A percentile compares a stretch with the other conserved stretches of the same genome.
Evolutionary conservation across 305 asterid genomes (phyloP).

Genomic region (Vinca major): DNA sequence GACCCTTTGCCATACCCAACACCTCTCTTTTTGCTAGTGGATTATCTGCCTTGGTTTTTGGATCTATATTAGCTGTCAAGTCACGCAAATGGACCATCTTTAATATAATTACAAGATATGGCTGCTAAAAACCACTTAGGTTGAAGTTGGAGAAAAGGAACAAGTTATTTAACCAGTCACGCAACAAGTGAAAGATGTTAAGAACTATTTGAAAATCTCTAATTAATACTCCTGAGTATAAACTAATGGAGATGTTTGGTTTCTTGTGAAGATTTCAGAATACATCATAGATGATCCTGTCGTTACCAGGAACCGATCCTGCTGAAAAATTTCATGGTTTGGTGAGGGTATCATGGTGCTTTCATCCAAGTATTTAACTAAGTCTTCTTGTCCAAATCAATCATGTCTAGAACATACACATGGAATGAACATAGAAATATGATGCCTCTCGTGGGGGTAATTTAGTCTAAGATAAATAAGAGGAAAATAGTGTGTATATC

Average conservation of each 20-base stretch:
- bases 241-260: no score
- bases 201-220: neutral
- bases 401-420: no score
- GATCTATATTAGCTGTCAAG: neutral
- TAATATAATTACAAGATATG: neutral
- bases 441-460: no score
- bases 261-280: no score
- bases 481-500: neutral
- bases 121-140: neutral
- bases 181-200: neutral
- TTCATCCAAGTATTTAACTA: no score
- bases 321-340: no score
- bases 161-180: neutral
- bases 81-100: slow-evolving; percentile 2
- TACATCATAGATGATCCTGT: no score
- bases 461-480: neutral
- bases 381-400: no score
- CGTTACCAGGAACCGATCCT: no score
- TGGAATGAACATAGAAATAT: no score
- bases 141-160: neutral
- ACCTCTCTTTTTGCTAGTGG: slow-evolving; percentile 2
- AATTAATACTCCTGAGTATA: neutral
- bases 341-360: no score
- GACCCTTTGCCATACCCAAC: slow-evolving; percentile 1
- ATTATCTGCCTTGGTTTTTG: neutral